phyloP scores from a whole-genome alignment of 495 filamentous ascomycete genomes.

The Bombardia bombarda region DNA sequence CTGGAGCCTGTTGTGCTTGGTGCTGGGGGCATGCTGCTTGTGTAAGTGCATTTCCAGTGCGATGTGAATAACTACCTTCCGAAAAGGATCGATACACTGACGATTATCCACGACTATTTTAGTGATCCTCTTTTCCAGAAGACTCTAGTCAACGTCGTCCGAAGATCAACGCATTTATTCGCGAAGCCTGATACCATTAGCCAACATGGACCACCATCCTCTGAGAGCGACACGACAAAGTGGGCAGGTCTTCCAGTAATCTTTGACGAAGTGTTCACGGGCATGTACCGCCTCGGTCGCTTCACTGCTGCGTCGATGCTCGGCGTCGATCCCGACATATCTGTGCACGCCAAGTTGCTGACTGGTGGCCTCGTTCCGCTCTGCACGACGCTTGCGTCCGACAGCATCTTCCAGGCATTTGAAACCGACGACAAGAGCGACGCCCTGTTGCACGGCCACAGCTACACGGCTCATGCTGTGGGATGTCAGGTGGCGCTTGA shows the following conservation, averaged over 20 bases:
- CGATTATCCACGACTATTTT: too few relatives aligned
- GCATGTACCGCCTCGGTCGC: conserved; percentile 67
- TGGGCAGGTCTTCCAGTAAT: conserved; percentile 71
- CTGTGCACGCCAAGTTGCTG: conserved; percentile 69
- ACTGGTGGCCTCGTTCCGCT: conserved; percentile 73
- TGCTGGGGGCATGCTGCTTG: conserved; percentile 70
- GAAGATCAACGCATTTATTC: conserved; percentile 14
- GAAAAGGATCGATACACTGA: too few relatives aligned
- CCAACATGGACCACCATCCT: too few relatives aligned
- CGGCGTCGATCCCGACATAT: conserved; percentile 56
- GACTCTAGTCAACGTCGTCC: conserved; percentile 54
- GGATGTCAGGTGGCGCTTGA: conserved; percentile 64
- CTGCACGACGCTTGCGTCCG: conserved; percentile 58
- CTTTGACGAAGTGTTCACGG: conserved; percentile 78
- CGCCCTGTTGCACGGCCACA: conserved; percentile 71
- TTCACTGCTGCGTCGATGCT: conserved; percentile 59
- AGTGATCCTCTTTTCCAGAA: conserved; percentile 73
- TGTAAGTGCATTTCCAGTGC: too few relatives aligned
- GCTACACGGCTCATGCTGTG: conserved; percentile 71
- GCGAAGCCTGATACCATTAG: too few relatives aligned
- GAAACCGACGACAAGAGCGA: conserved; percentile 58
- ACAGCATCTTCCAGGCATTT: conserved; percentile 65
- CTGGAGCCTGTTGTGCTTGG: conserved; percentile 70
- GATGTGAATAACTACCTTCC: too few relatives aligned
- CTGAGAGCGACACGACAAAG: conserved; percentile 7